phyloP scores from a whole-genome alignment of 345 rosid species.

The Kernera saxatilis region DNA sequence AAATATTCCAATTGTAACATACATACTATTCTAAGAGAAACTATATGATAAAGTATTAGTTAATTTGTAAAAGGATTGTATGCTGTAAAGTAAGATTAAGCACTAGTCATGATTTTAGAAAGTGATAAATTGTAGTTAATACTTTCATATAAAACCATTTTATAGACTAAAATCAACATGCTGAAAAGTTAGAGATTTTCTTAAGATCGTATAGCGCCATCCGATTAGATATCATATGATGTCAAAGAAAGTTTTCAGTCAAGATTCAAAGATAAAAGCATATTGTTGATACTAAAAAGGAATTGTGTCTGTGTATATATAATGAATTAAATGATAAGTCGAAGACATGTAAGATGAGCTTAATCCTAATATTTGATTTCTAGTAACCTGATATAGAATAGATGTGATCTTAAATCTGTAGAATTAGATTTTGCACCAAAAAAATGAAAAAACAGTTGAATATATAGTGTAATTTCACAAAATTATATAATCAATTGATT shows the following conservation, averaged over 20 bases:
- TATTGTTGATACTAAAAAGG: not conserved
- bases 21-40: not conserved
- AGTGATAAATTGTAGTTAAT: conserved; percentile 2
- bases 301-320: not conserved
- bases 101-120: conserved; percentile 9
- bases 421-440: too few species aligned
- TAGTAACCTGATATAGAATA: not conserved
- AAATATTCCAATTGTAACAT: not conserved
- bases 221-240: not conserved
- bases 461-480: not conserved
- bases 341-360: not conserved
- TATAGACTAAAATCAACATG: not conserved
- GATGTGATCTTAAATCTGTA: not conserved
- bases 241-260: not conserved
- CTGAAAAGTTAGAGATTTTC: not conserved
- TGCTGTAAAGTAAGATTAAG: conserved; percentile 7
- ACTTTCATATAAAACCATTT: not conserved
- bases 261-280: not conserved
- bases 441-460: not conserved
- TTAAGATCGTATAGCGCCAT: not conserved
- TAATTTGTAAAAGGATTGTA: not conserved
- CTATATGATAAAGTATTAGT: not conserved
- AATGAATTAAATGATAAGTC: not conserved
- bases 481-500: not conserved
- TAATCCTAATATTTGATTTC: not conserved